These are phyloP conservation scores for Neonectria neomacrospora DNA, from an alignment of 2,329 filamentous ascomycete species.

Conservation along the genomic window DNA sequence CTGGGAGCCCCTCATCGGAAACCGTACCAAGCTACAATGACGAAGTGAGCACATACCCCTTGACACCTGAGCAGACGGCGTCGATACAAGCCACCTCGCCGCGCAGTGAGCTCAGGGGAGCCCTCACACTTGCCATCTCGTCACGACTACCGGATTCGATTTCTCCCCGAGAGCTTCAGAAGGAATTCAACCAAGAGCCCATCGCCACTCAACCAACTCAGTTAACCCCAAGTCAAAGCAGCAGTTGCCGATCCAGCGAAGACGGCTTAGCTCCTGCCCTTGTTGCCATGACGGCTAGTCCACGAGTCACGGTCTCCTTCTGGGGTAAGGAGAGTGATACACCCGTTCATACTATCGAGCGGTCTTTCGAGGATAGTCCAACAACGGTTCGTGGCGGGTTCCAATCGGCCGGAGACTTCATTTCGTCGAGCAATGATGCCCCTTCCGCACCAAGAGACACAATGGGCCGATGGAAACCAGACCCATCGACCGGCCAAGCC, in stretches of 20 bases:
- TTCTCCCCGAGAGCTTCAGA: constrained; percentile 56
- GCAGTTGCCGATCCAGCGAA: constrained; percentile 62
- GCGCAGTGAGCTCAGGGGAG: constrained; percentile 47
- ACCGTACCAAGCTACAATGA: constrained; percentile 36
- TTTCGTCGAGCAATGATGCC: constrained; percentile 42
- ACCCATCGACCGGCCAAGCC: constrained; percentile 53
- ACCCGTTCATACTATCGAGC: constrained; percentile 54
- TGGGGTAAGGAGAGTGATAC: constrained; percentile 60
- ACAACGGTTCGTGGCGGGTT: constrained; percentile 50
- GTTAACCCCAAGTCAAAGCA: constrained; percentile 62
- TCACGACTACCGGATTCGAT: constrained; percentile 50
- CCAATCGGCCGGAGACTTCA: constrained; percentile 55
- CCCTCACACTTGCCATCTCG: constrained; percentile 37
- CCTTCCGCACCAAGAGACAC: constrained; percentile 51
- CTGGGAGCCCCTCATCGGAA: constrained; percentile 24
- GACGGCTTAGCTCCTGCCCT: constrained; percentile 56
- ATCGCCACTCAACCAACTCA: constrained; percentile 49
- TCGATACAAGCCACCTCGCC: constrained; percentile 60
- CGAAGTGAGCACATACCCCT: constrained; percentile 52
- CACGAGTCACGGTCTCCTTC: constrained; percentile 66
- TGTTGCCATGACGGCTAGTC: constrained; percentile 60
- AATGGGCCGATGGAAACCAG: constrained; percentile 55
- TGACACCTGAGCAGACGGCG: constrained; percentile 64
- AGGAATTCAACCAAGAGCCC: constrained; percentile 51
- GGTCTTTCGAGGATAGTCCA: constrained; percentile 52